Base-by-base conservation (phyloP, 352 stramenopile genomes). In the Peronospora farinosa region DNA sequence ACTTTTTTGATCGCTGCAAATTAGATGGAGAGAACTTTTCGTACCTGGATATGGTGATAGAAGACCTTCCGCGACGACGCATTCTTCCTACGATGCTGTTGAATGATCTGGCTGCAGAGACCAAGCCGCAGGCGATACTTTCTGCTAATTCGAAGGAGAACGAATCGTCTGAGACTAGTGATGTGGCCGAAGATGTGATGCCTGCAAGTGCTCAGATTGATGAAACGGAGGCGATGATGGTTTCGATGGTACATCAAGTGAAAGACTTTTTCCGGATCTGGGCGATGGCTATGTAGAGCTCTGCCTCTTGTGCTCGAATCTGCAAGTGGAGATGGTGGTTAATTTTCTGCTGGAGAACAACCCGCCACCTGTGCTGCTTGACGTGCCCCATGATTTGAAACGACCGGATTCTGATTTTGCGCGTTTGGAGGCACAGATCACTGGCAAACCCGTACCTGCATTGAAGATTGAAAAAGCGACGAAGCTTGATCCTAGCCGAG, bases 21-120 rank as follows among this genome's bases (percentile, higher is more conserved):
- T 47, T 86, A 30, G 81, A 87, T 15, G 41, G 46, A 4, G 78
- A 89, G 43, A 76, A 67, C 25, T 63, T 85, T 13, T 80, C 67
- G 21, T 92, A 92, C 38, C 54, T 92, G 16, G 71, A 78, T 32
- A 78, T 90, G 63, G 67, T 90, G 30, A 51, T 89, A 5, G 77
- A 86, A 23, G 57, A 62, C 1, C 63, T 92, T 2, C 81, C 81
- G 3, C 63, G 67, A 27, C 69, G 81, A 28, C 63, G 69, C 3
- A 56, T 67, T 19, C 37, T 64, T 35, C 47, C 56, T 8, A 46
- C 33, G 5, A 36, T 51, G 43, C 40, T 64, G 39, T 15, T 46
- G n/a, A 21, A 67, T 8, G 51, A 61, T 31, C 33, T 63, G 13
- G 51, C 37, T 46, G 54, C 46, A 27, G 50, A 71, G 17, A 54